Evolutionary conservation across 2,329 filamentous ascomycete genomes (phyloP).

Genomic region (Stagonosporopsis cucurbitacearum): DNA sequence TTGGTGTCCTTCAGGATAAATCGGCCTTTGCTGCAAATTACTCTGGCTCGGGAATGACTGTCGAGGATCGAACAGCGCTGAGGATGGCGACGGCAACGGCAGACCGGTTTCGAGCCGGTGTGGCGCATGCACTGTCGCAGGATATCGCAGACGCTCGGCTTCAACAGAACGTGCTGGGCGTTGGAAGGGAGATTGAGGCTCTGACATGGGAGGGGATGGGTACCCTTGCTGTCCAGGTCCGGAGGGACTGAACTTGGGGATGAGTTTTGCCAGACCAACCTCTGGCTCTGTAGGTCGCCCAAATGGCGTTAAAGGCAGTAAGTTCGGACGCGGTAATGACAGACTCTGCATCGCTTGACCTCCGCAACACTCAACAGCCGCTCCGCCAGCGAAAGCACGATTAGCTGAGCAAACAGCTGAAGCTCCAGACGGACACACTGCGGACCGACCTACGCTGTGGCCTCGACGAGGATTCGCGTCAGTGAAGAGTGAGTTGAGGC

Average conservation of each 20-base stretch:
- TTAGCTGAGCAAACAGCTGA: slow-evolving; percentile 32
- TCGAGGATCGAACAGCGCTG: slow-evolving; percentile 35
- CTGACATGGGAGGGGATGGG: slow-evolving; percentile 61
- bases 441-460: slow-evolving; percentile 23
- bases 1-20: slow-evolving; percentile 42
- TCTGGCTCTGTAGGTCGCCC: slow-evolving; percentile 48
- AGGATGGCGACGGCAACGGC: slow-evolving; percentile 35
- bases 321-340: slow-evolving; percentile 47
- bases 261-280: slow-evolving; percentile 43
- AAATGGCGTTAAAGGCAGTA: slow-evolving; percentile 45
- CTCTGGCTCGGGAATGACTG: slow-evolving; percentile 27
- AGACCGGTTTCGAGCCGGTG: slow-evolving; percentile 34
- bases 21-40: slow-evolving; percentile 33
- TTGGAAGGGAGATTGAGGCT: slow-evolving; percentile 53
- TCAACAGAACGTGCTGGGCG: slow-evolving; percentile 46
- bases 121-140: slow-evolving; percentile 28
- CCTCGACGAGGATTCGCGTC: slow-evolving; percentile 26
- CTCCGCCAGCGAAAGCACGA: slow-evolving; percentile 44
- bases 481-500: slow-evolving; percentile 29
- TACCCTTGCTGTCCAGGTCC: slow-evolving; percentile 49
- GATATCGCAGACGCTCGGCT: slow-evolving; percentile 39
- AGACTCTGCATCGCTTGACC: slow-evolving; percentile 52
- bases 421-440: slow-evolving; percentile 26
- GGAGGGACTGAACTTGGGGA: slow-evolving; percentile 44
- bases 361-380: slow-evolving; percentile 45